Evolutionary conservation across 305 asterid species (phyloP), one percentile per base, ranked within the genome.

Genomic region (Stenogyne calaminthoides): DNA sequence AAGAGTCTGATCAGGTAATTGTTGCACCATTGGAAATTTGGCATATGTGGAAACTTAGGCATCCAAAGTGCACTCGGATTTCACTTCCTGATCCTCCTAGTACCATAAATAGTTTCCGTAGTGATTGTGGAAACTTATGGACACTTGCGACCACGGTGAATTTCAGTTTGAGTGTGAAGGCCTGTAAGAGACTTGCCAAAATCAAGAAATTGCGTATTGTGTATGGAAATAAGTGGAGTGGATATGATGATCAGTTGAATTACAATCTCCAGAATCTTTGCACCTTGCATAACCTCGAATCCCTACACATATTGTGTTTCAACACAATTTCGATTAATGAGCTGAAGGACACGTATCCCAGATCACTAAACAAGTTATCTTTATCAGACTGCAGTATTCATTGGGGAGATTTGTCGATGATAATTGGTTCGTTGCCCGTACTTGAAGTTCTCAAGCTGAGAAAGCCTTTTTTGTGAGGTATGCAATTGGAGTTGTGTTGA

Each of bases 111-210:
- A n/a, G n/a, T n/a, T n/a, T n/a, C n/a, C n/a, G n/a, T n/a, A n/a
- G n/a, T n/a, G n/a, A n/a, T n/a, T n/a, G 46, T 36, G 1, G 9
- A 2, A 71, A 71, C 39, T 19, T 71, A 10, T 51, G 46, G 10
- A 60, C 76, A 47, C 76, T 60, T 12, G 1, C 0, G 8, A 15
- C 1, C 16, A 39, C 18, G 11, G 19, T 44, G 62, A 46, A 59
- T 7, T 32, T 60, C 10, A 46, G 6, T 36, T 46, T 39, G 20
- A 60, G 39, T 18, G 62, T 46, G 62, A 62, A 60, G 61, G 69
- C 9, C 9, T 74, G 61, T 15, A 40, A 29, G 59, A 65, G 67
- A 56, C 18, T 74, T 16, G 40, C 68, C 22, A 74, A 74, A 8
- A 49, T 49, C 20, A 15, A 49, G 56, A 49, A 49, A n/a, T 8